Conservation (phyloP, 2,329 filamentous ascomycete species). For the Delphinella strobiligena region DNA sequence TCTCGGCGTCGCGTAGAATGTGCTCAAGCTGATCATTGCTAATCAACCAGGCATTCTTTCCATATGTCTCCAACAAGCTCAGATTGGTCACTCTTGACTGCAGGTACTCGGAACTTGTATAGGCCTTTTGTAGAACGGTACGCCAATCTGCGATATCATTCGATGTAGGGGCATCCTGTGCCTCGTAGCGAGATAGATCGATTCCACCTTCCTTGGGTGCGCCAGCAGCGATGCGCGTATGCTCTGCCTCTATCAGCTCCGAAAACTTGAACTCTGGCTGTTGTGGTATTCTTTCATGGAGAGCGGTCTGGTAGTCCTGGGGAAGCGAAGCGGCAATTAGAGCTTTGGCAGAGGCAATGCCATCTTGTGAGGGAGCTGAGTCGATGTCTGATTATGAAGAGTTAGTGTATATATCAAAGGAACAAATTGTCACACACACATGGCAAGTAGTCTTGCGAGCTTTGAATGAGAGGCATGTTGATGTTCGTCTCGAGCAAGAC, state of each 20-base stretch:
- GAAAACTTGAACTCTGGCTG: slow-evolving; percentile 46
- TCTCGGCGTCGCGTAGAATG: slow-evolving; percentile 56
- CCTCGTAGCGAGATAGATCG: slow-evolving; percentile 74
- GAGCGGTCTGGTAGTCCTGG: slow-evolving; percentile 32
- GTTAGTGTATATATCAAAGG: slow-evolving; percentile 12
- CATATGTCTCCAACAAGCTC: slow-evolving; percentile 63
- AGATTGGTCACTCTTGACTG: slow-evolving; percentile 48
- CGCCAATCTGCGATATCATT: slow-evolving; percentile 35
- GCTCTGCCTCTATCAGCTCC: slow-evolving; percentile 53
- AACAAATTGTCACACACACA: slow-evolving; percentile 44
- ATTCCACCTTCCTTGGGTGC: slow-evolving; percentile 41
- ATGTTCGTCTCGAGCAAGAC: no score
- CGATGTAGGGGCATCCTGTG: slow-evolving; percentile 47
- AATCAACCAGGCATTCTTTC: slow-evolving; percentile 85
- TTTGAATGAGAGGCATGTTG: slow-evolving; percentile 58
- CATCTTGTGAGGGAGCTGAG: slow-evolving; percentile 48
- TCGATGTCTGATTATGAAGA: slow-evolving; percentile 59
- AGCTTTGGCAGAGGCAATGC: slow-evolving; percentile 53
- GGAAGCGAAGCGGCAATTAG: slow-evolving; percentile 58
- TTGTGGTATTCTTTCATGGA: slow-evolving; percentile 49
- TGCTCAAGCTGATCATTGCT: slow-evolving; percentile 71
- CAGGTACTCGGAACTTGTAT: slow-evolving; percentile 47
- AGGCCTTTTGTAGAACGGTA: slow-evolving; percentile 41
- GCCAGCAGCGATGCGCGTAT: slow-evolving; percentile 52
- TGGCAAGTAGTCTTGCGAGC: slow-evolving; percentile 67